Base-by-base conservation (phyloP, 2,329 filamentous ascomycete species). In the Xylariomycetidae sp. region DNA sequence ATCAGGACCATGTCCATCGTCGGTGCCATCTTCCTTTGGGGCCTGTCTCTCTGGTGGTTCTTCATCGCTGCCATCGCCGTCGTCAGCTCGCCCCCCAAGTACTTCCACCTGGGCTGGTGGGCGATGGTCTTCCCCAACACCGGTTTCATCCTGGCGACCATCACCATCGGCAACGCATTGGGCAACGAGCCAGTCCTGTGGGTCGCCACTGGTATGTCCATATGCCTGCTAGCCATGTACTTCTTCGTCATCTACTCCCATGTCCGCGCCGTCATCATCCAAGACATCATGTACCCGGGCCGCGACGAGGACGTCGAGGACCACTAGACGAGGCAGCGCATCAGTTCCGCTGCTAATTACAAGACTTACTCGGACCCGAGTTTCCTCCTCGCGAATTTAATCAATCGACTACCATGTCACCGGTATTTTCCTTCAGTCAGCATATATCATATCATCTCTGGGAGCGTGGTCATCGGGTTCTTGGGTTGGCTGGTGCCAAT, bases 251-350 rank as follows among this genome's bases (percentile, higher is more conserved):
- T 69, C 13, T 58, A 57, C 32, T 55, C 57, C 37, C 59, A 64
- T 8, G 40, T 70, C 12, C 53, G 63, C 16, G 69, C 69, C 1
- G 60, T 72, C 13, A 41, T 67, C 15, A 50, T 57, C 13, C 64
- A 67, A 42, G 69, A 73, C 15, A 72, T 73, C 26, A 66, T 72
- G 63, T 67, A 70, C 36, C 67, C 69, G 0, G 67, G 66, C 12
- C 55, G 65, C 29, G 69, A 73, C 31, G 69, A 72, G 51, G 69
- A 72, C 42, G 59, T 68, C 7, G 59, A 66, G 36, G 66, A 70
- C 35, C 60, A 66, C 29, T 61, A 38, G 44, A 27, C 17, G 3
- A 11, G 33, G 20, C 20, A n/a, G n/a, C n/a, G n/a, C n/a, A n/a
- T n/a, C n/a, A n/a, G n/a, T n/a, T n/a, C n/a, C n/a, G n/a, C n/a